These are phyloP conservation scores for Pseudohalonectria lignicola DNA, from an alignment of 2,329 filamentous ascomycete species.

Conservation along the genomic window DNA sequence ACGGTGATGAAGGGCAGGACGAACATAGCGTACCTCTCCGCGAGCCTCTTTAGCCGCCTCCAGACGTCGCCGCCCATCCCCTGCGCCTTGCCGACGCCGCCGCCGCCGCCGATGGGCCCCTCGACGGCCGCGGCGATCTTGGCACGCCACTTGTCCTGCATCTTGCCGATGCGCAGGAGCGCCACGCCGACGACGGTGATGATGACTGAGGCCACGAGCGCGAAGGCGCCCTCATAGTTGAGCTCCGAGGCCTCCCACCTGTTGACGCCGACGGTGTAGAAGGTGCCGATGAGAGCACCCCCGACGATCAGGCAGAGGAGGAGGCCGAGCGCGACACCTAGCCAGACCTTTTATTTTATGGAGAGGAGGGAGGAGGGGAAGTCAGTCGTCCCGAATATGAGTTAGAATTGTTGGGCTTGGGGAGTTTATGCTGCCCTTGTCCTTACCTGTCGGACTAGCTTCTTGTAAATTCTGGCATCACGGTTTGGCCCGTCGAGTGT, in stretches of 20 bases:
- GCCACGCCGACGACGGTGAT: slow-evolving; percentile 64
- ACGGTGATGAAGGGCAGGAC: slow-evolving; percentile 69
- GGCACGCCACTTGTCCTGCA: slow-evolving; percentile 66
- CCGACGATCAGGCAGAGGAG: slow-evolving; percentile 55
- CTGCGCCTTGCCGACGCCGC: slow-evolving; percentile 23
- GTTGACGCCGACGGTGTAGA: slow-evolving; percentile 57
- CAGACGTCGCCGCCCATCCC: slow-evolving; percentile 10
- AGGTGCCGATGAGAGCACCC: slow-evolving; percentile 58
- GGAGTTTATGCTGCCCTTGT: background rate
- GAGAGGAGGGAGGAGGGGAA: too few relatives aligned
- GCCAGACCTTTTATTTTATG: slow-evolving; percentile 54
- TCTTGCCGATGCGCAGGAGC: slow-evolving; percentile 63
- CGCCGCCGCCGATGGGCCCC: slow-evolving; percentile 26
- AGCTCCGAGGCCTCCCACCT: slow-evolving; percentile 52
- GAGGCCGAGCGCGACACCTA: slow-evolving; percentile 50
- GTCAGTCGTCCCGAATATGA: too few relatives aligned
- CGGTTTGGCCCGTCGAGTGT: slow-evolving; percentile 52
- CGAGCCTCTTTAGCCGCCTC: slow-evolving; percentile 41
- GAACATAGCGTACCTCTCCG: slow-evolving; percentile 68
- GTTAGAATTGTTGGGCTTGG: too few relatives aligned
- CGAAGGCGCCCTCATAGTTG: slow-evolving; percentile 64
- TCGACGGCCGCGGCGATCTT: slow-evolving; percentile 61
- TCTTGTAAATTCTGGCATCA: slow-evolving; percentile 53
- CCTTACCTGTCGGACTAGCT: slow-evolving; percentile 48
- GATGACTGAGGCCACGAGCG: slow-evolving; percentile 55